Base-by-base conservation (phyloP, 2,329 filamentous ascomycete species). In the Drechslerella dactyloides region DNA sequence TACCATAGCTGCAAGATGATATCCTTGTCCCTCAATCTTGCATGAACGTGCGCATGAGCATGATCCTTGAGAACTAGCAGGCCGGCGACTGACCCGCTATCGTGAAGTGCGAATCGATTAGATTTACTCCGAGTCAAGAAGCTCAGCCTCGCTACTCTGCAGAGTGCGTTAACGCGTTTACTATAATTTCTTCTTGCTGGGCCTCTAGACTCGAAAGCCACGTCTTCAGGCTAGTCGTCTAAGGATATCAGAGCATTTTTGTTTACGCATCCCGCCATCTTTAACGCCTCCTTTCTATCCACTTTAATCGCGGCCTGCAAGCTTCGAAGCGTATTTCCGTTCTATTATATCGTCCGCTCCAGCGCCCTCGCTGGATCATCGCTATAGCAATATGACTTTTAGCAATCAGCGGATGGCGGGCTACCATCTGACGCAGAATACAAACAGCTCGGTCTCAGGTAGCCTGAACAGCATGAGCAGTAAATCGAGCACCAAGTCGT, bases 141-240 rank as follows among this genome's bases (percentile, higher is more conserved):
- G 44, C 52, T 58, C 46, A 63, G 58, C 58, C 52, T 62, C 52
- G 65, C 57, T 40, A 69, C 61, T 57, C 65, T 58, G 65, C 65
- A 69, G 65, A 69, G 65, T 69, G 65, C 65, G 65, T 69, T 62
- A 52, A 62, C 57, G 65, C 65, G 65, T 69, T 62, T 57, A 62
- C 57, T 58, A 69, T 69, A 69, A 52, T 69, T 69, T 69, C 65
- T 69, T 62, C 21, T 58, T 54, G 54, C n/a, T 30, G 52, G 50
- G 19, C 23, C 44, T 48, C 65, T 58, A 35, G 57, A 58, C 57
- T 62, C 61, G n/a, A 54, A 44, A 27, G 44, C 33, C 30, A 13
- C 11, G n/a, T 3, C 13, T 4, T 17, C n/a, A 15, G 4, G 37
- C 11, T 6, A 15, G 13, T 17, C 5, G 5, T 17, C 37, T 17